These are phyloP conservation scores for Neurospora sp. DNA, from an alignment of 495 filamentous ascomycete genomes.

Conservation along the genomic window DNA sequence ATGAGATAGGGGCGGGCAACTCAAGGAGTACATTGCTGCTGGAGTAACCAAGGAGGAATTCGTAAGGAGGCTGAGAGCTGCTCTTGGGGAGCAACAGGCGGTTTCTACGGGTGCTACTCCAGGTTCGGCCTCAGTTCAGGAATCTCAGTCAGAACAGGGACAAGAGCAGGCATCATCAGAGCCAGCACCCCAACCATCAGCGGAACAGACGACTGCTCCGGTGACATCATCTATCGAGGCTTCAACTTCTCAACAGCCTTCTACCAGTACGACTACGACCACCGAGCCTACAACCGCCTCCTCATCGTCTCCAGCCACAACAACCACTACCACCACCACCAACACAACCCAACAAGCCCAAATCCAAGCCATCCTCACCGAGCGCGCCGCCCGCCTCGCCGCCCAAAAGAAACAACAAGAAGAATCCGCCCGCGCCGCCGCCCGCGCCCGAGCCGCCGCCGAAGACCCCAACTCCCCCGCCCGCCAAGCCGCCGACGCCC, in stretches of 20 bases:
- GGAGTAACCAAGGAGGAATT: conserved; percentile 51
- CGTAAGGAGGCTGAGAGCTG: conserved; percentile 33
- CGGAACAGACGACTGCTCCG: background rate
- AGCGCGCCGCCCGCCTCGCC: conserved; percentile 17
- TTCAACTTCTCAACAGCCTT: background rate
- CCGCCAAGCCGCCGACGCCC: conserved; percentile 21
- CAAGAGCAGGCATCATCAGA: background rate
- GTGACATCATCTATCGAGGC: background rate
- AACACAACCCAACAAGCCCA: conserved; percentile 6
- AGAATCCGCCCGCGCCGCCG: conserved; percentile 18
- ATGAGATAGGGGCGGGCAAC: conserved; percentile 41
- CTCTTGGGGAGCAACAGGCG: conserved; percentile 16
- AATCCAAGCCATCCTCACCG: conserved; percentile 14
- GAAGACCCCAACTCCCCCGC: conserved; percentile 28
- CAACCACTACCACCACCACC: background rate
- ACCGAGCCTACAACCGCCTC: background rate
- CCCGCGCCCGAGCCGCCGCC: conserved; percentile 20
- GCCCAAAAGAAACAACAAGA: conserved; percentile 21
- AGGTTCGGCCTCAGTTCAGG: background rate
- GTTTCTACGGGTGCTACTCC: background rate
- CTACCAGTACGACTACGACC: background rate
- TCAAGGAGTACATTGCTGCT: conserved; percentile 55
- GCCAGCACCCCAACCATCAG: conserved; percentile 1
- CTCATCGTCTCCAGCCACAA: background rate
- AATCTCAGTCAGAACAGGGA: background rate